A percentile compares a stretch with the other conserved stretches of the same genome.
Conservation (phyloP, 148 eudicot genomes). For the Rhododendron simsii region DNA sequence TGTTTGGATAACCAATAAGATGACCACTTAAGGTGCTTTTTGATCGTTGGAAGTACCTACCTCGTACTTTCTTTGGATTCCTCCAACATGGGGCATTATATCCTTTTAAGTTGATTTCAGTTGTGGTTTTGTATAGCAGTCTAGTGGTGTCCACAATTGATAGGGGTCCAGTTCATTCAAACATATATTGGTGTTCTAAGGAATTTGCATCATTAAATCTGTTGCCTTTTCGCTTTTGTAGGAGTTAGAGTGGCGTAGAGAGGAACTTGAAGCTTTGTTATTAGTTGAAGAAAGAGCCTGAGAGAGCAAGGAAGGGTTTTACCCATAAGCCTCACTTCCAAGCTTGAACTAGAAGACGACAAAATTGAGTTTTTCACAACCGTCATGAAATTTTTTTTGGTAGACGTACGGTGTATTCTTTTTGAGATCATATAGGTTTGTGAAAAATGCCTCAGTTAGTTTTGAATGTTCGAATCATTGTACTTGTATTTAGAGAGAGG, state of each 20-base stretch:
- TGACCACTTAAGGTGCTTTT: too few relatives aligned
- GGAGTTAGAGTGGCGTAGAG: constrained; percentile 66
- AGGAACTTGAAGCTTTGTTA: constrained; percentile 52
- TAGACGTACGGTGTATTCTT: neutral
- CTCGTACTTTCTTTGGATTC: neutral
- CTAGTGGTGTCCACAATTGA: neutral
- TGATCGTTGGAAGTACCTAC: neutral
- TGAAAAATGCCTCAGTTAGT: neutral
- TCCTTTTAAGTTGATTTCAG: neutral
- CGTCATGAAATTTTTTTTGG: neutral
- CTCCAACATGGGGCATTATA: neutral
- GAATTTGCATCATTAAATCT: neutral
- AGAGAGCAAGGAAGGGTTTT: neutral
- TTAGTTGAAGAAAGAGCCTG: constrained; percentile 41
- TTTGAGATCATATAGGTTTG: neutral
- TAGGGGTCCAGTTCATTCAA: neutral
- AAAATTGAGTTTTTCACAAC: neutral
- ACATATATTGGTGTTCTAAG: neutral
- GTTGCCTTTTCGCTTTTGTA: constrained; percentile 19
- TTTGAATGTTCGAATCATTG: neutral
- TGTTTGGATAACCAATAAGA: too few relatives aligned
- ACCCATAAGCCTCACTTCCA: neutral
- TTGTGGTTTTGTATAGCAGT: neutral
- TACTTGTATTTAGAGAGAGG: neutral
- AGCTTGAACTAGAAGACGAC: neutral